These are phyloP conservation scores for Ogataea angusta DNA, from an alignment of 805 yeast genomes.

Conservation along the genomic window DNA sequence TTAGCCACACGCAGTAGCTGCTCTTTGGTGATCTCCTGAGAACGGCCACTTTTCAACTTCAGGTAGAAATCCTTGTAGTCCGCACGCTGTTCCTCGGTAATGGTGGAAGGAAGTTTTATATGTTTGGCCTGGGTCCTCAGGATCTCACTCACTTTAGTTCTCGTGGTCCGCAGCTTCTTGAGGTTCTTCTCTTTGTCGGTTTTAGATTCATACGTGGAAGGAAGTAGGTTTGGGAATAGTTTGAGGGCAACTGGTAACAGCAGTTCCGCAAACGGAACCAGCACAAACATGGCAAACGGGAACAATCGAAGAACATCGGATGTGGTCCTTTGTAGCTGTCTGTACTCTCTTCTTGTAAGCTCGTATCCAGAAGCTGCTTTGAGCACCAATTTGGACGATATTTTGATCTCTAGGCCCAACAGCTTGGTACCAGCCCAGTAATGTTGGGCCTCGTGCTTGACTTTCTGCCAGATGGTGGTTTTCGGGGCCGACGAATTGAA, in stretches of 20 bases:
- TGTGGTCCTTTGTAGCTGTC: conserved; percentile 84
- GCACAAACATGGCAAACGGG: conserved; percentile 85
- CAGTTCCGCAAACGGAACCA: conserved; percentile 94
- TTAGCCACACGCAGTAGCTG: conserved; percentile 79
- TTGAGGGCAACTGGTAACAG: conserved; percentile 84
- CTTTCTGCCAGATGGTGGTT: conserved; percentile 70
- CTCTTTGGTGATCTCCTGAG: conserved; percentile 43
- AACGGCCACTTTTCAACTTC: conserved; percentile 37
- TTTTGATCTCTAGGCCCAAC: conserved; percentile 81
- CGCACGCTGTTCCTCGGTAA: conserved; percentile 67
- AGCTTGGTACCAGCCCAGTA: conserved; percentile 95
- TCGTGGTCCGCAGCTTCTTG: conserved; percentile 52
- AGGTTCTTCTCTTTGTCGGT: conserved; percentile 54
- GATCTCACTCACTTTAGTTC: conserved; percentile 58
- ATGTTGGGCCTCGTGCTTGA: conserved; percentile 85
- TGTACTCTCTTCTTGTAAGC: conserved; percentile 81
- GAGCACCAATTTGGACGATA: conserved; percentile 74
- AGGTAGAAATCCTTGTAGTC: conserved; percentile 75
- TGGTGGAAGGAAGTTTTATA: conserved; percentile 61
- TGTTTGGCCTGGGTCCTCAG: conserved; percentile 70
- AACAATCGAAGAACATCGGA: conserved; percentile 81
- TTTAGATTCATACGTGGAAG: conserved; percentile 81
- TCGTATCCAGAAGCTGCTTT: conserved; percentile 89
- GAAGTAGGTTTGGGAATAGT: conserved; percentile 86
- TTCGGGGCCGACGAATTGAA: conserved; percentile 34